Percentiles rank a stretch among this genome's conserved stretches.
Evolutionary conservation across 2,329 filamentous ascomycete species (phyloP).

Genomic region (Verticillium isaacii): DNA sequence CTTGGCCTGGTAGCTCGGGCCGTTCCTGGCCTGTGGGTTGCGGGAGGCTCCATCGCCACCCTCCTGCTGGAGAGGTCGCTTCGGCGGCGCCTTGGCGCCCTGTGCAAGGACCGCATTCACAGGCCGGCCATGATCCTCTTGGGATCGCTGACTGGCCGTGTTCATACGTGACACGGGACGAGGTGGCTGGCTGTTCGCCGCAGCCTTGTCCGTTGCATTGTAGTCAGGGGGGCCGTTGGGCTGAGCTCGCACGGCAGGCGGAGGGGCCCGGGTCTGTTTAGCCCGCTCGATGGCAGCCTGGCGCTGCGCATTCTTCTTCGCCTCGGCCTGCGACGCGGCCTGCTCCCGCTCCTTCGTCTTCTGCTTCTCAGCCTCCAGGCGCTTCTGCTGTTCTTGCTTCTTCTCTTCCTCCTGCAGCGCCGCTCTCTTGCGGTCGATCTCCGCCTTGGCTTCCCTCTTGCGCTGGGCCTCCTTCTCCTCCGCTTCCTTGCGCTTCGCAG

Average conservation of each 20-base stretch:
- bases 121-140: conserved; percentile 57
- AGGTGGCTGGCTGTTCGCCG: conserved; percentile 22
- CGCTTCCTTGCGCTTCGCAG: conserved; percentile 77
- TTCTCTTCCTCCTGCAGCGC: conserved; percentile 62
- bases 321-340: conserved; percentile 46
- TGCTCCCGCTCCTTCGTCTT: conserved; percentile 57
- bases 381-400: conserved; percentile 52
- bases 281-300: conserved; percentile 60
- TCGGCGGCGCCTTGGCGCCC: conserved; percentile 67
- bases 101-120: conserved; percentile 55
- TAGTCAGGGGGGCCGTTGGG: conserved; percentile 46
- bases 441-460: conserved; percentile 76
- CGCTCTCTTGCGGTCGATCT: conserved; percentile 72
- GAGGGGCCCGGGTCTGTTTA: conserved; percentile 59
- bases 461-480: conserved; percentile 76
- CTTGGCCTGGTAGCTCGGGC: conserved; percentile 60
- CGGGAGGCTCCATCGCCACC: conserved; percentile 47
- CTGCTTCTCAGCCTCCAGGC: conserved; percentile 58
- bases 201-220: conserved; percentile 11
- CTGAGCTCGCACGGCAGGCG: conserved; percentile 53
- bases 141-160: conserved; percentile 42
- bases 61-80: conserved; percentile 67
- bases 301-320: conserved; percentile 62
- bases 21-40: conserved; percentile 42
- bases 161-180: conserved; percentile 56